Conservation (phyloP, 2,329 filamentous ascomycete species). For the Xylaria multiplex region DNA sequence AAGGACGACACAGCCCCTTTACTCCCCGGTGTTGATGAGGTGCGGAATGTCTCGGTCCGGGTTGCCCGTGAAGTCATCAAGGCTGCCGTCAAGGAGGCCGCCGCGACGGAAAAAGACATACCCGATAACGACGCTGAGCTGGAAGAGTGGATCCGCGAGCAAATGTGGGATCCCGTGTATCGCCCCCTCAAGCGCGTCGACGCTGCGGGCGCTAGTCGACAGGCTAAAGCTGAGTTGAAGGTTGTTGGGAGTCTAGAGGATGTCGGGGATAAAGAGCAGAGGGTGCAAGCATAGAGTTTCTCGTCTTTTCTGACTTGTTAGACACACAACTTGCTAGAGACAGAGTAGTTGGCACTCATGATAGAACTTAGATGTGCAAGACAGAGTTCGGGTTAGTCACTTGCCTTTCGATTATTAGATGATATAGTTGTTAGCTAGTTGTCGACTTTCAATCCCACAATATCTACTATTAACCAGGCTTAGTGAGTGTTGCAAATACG, state of each 20-base stretch:
- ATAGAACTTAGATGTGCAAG: no score
- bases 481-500: no score
- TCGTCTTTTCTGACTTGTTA: not conserved
- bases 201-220: slow-evolving; percentile 61
- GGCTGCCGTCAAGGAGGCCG: slow-evolving; percentile 73
- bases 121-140: slow-evolving; percentile 65
- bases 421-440: not conserved
- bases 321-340: no score
- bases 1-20: slow-evolving; percentile 71
- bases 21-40: slow-evolving; percentile 78
- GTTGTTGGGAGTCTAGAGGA: slow-evolving; percentile 54
- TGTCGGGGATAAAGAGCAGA: slow-evolving; percentile 33
- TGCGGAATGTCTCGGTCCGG: slow-evolving; percentile 78
- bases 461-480: not conserved
- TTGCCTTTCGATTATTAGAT: no score
- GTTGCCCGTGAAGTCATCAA: slow-evolving; percentile 81
- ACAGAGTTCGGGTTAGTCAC: no score
- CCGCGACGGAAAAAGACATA: slow-evolving; percentile 73
- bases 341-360: no score
- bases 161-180: slow-evolving; percentile 83
- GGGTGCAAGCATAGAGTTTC: not conserved
- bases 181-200: slow-evolving; percentile 69
- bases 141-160: slow-evolving; percentile 77
- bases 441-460: not conserved
- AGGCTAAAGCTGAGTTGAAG: slow-evolving; percentile 68